phyloP scores from a whole-genome alignment of 352 stramenopile species.

The Plasmopara viticola region DNA sequence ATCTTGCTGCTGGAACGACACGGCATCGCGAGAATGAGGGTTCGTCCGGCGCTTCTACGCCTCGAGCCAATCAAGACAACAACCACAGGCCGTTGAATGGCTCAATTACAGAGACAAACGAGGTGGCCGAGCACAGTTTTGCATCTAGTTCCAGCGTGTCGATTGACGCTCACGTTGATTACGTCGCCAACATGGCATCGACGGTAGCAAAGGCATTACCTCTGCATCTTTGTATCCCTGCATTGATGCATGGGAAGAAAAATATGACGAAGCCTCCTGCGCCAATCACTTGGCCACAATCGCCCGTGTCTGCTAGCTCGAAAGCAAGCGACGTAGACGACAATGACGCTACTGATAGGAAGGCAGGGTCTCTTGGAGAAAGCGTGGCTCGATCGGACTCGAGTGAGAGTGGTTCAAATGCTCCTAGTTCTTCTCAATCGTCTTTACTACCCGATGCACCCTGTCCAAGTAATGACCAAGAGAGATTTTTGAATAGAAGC shows the following conservation, averaged over 20 bases:
- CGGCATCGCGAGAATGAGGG: conserved; percentile 12
- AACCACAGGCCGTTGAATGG: not conserved
- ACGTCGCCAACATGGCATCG: conserved; percentile 44
- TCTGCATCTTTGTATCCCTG: conserved; percentile 37
- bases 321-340: conserved; percentile 7
- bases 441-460: not conserved
- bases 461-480: not conserved
- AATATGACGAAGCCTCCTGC: conserved; percentile 38
- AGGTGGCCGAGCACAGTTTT: conserved; percentile 20
- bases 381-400: conserved; percentile 6
- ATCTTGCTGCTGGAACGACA: conserved; percentile 28
- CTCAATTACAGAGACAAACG: conserved; percentile 11
- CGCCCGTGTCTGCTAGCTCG: conserved; percentile 20
- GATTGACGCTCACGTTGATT: conserved; percentile 37
- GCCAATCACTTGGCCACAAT: conserved; percentile 27
- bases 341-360: conserved; percentile 2
- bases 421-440: not conserved
- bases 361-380: conserved; percentile 1
- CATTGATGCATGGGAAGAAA: conserved; percentile 22
- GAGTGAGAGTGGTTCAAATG: not conserved
- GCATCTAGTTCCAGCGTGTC: conserved; percentile 44
- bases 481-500: not conserved
- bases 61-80: not conserved
- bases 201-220: conserved; percentile 34
- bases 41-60: not conserved